Evolutionary conservation across 1,284 basidiomycete genomes (phyloP), one percentile per base, ranked within the genome.

Genomic region (Afroboletus lepidellus): DNA sequence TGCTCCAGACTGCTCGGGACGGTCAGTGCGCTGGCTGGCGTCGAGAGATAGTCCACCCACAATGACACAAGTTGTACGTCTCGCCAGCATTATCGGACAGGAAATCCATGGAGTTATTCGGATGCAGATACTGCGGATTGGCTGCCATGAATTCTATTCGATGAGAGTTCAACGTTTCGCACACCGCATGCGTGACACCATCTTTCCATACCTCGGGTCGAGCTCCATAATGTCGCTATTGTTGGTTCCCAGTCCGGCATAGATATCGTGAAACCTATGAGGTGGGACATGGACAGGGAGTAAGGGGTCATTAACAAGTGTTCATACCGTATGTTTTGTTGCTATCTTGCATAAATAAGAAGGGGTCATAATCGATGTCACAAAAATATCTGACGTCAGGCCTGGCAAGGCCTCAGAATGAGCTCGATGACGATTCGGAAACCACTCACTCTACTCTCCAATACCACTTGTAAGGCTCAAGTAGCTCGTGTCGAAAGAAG

Each of bases 41-140:
- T 34, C 12, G 7, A 20, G 52, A 41, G 30, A 41, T 33, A 58
- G 23, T 41, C 60, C 50, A 66, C 86, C 69, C 67, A 84, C 86
- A 92, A 62, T 93, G 91, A 64, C 90, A 94, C 36, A 84, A 72
- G 70, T 93, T 94, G 70, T 87, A 90, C 3, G 75, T 76, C 46
- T 84, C 72, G 16, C 90, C 85, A 27, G 76, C 73, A 62, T 94
- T 77, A 58, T 92, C 81, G n/a, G 84, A 85, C 46, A 95, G 57
- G 67, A 90, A 94, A 18, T 72, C 71, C 77, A 93, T 80, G 5
- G 85, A 77, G 64, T 93, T 93, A 57, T 90, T 76, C 25, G 79
- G 74, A 36, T 81, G 75, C 21, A 94, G 59, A 60, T 85, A 83
- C 55, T 90, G 74, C 0, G 90, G 87, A 66, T 93, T 69, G 53